phyloP scores from a whole-genome alignment of 2,329 filamentous ascomycete species.

The Purpureocillium lavendulum region DNA sequence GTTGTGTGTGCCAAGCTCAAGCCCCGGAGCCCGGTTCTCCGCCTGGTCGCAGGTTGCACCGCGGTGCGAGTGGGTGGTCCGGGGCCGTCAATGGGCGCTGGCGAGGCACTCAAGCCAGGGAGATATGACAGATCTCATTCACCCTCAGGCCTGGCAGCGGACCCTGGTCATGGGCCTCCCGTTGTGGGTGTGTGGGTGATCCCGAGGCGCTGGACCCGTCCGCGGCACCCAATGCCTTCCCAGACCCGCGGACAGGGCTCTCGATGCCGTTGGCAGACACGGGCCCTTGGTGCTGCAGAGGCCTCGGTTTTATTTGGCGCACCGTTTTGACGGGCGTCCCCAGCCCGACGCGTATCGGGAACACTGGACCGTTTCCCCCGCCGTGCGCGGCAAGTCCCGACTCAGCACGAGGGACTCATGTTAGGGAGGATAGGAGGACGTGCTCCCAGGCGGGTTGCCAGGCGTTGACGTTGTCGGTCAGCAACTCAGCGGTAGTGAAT shows the following conservation, averaged over 20 bases:
- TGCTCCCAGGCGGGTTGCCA: too few relatives aligned
- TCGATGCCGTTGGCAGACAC: not conserved
- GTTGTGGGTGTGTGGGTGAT: conserved; percentile 12
- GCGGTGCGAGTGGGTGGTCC: conserved; percentile 6
- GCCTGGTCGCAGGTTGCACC: conserved; percentile 5
- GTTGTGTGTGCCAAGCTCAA: too few relatives aligned
- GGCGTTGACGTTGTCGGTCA: too few relatives aligned
- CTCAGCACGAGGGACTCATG: too few relatives aligned
- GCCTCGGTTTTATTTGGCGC: not conserved
- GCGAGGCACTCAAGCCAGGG: conserved; percentile 7
- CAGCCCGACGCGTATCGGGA: not conserved
- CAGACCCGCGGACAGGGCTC: conserved; percentile 4
- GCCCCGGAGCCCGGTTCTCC: conserved; percentile 1
- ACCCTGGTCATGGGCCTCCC: conserved; percentile 7
- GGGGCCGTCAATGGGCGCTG: conserved; percentile 5
- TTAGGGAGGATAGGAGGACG: too few relatives aligned
- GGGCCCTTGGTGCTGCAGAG: not conserved
- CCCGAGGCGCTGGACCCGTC: conserved; percentile 19
- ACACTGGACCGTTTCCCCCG: too few relatives aligned
- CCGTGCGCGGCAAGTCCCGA: too few relatives aligned
- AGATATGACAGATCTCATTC: conserved; percentile 19
- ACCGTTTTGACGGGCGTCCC: not conserved
- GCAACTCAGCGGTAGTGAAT: too few relatives aligned
- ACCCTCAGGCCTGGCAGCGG: conserved; percentile 9
- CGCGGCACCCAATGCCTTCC: conserved; percentile 6